Base-by-base conservation (phyloP, 2,329 filamentous ascomycete genomes). In the Colletotrichum liaoningense region DNA sequence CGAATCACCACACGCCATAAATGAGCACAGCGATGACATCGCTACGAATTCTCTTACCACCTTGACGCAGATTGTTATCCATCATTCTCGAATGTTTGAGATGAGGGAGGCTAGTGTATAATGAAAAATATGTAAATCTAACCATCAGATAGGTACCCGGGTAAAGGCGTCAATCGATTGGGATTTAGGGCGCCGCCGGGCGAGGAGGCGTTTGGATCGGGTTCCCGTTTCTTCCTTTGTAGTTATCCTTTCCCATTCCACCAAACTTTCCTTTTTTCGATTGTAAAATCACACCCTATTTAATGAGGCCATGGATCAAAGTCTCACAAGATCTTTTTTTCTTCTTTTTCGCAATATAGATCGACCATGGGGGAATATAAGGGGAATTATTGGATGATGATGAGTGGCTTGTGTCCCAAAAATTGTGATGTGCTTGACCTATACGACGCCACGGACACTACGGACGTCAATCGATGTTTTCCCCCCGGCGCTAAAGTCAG, bases 1-100 rank as follows among this genome's bases (percentile, higher is more conserved):
- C 60, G 22, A 35, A 38, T 60, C 57, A 57, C 46, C 63, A 62
- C 7, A 56, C 66, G 9, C 70, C 70, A 28, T 73, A 46, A 52
- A 14, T 24, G 28, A 28, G 19, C 28, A 2, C 28, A 19, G 16
- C 14, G 28, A 26, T 2, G 24, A 16, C 14, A n/a, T 14, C 14
- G 6, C n/a, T 11, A 64, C 52, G 19, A 5, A 16, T 24, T 35
- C 26, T 52, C 22, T 26, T 9, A 63, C 26, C 11, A 33, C 30
- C 24, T 38, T n/a, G 49, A 22, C 28, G 26, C 33, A 22, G 22
- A 30, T 30, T 30, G 46, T 55, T 49, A 49, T 11, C 19, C 42
- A 49, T 49, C 42, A 49, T 49, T 19, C 19, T n/a, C 42, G 42
- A 9, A 49, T 49, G 19, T n/a, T 49, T 4, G 42, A 49, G 5